Conservation (phyloP, 768 basidiomycete species). For the Rhizopogon vinicolor region DNA sequence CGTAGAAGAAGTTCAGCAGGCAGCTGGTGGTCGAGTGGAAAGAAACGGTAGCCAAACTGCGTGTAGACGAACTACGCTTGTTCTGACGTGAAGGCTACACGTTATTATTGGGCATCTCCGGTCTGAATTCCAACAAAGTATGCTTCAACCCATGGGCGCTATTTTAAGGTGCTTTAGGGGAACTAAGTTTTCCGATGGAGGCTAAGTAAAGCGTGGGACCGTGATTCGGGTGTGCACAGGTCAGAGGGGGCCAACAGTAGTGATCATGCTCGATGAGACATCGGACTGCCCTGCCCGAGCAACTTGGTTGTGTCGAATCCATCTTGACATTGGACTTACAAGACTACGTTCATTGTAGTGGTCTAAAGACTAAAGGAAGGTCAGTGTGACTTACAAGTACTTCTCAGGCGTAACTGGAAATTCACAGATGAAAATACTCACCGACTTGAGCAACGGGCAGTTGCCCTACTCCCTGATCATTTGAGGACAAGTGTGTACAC, state of each 20-base stretch:
- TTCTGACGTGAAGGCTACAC: background rate
- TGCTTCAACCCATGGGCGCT: background rate
- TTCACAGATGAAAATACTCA: background rate
- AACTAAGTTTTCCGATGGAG: background rate
- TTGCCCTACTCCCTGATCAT: background rate
- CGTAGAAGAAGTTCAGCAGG: constrained; percentile 3
- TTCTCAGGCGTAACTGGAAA: background rate
- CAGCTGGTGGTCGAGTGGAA: constrained; percentile 10
- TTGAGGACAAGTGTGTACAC: background rate
- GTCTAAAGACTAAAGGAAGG: background rate
- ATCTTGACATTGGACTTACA: background rate
- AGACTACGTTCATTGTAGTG: background rate
- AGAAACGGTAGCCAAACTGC: constrained; percentile 5
- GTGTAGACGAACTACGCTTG: constrained; percentile 5
- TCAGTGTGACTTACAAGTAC: background rate
- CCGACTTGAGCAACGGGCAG: background rate
- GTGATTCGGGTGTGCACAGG: constrained; percentile 3
- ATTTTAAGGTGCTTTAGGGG: background rate
- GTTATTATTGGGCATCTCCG: constrained; percentile 14
- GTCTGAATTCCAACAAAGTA: background rate
- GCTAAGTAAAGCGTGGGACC: constrained; percentile 12
- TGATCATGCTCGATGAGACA: no score
- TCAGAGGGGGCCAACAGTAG: no score
- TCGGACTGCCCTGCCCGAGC: background rate
- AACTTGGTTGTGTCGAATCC: background rate